Conservation (phyloP, 495 filamentous ascomycete species). For the Daldinia caldariorum region DNA sequence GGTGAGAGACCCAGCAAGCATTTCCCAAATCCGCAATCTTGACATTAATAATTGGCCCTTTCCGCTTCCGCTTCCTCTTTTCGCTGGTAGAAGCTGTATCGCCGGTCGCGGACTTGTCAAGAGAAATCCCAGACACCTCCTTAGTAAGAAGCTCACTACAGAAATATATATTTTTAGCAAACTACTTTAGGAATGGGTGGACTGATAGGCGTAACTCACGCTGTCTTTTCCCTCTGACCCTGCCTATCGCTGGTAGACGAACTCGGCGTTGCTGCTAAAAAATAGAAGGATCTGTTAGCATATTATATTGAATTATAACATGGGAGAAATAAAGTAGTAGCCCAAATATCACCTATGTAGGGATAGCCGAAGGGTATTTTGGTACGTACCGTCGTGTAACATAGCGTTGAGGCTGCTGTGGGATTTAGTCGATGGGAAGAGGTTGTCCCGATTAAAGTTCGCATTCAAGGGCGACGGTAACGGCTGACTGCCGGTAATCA, state of each 20-base stretch:
- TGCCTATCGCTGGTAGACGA: conserved; percentile 67
- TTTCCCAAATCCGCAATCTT: conserved; percentile 99
- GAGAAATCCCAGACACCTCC: conserved; percentile 93
- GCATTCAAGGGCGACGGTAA: conserved; percentile 94
- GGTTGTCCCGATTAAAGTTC: conserved; percentile 80
- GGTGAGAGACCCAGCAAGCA: conserved; percentile 97
- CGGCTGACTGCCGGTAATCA: conserved; percentile 97
- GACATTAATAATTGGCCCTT: conserved; percentile 84
- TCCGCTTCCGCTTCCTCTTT: conserved; percentile 63
- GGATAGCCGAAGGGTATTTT: not conserved
- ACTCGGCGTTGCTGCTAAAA: conserved; percentile 26
- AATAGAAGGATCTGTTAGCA: conserved; percentile 23
- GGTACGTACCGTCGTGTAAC: conserved; percentile 76
- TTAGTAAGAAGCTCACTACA: conserved; percentile 85
- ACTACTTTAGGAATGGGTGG: not conserved
- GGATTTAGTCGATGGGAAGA: conserved; percentile 74
- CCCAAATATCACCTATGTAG: not conserved
- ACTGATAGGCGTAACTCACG: conserved; percentile 67
- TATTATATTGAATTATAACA: conserved; percentile 12
- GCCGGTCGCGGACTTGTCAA: conserved; percentile 74
- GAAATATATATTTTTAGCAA: conserved; percentile 15
- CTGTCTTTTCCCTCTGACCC: conserved; percentile 90
- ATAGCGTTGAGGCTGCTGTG: conserved; percentile 86
- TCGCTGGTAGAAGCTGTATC: conserved; percentile 54
- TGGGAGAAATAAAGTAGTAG: not conserved